Conservation (phyloP, 2,329 filamentous ascomycete genomes). For the Westerdykella sp. region DNA sequence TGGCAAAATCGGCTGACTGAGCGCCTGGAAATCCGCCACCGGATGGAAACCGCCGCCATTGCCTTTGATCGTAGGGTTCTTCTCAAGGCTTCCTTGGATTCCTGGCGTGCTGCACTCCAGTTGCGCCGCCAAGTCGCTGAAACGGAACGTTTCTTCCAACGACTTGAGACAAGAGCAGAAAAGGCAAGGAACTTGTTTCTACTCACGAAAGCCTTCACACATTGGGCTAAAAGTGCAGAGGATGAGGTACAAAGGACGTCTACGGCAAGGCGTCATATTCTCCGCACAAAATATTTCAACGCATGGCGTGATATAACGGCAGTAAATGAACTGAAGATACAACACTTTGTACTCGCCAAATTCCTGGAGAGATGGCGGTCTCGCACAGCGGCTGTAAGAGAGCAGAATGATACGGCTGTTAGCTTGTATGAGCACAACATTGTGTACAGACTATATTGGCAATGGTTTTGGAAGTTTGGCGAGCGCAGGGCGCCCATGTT, state of each 20-base stretch:
- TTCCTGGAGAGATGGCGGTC: constrained; percentile 51
- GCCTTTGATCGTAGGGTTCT: constrained; percentile 48
- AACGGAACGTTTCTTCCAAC: constrained; percentile 49
- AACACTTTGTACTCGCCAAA: constrained; percentile 48
- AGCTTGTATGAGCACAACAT: constrained; percentile 30
- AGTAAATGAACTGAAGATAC: constrained; percentile 52
- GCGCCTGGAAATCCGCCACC: constrained; percentile 17
- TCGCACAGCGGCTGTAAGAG: constrained; percentile 34
- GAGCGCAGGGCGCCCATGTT: constrained; percentile 30
- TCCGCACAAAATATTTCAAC: constrained; percentile 62
- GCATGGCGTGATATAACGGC: constrained; percentile 62
- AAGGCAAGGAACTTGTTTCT: constrained; percentile 62
- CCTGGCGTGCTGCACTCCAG: constrained; percentile 21
- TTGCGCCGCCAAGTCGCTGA: constrained; percentile 39
- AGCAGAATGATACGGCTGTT: constrained; percentile 29
- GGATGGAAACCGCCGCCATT: constrained; percentile 33
- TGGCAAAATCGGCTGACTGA: constrained; percentile 44
- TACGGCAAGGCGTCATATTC: constrained; percentile 62
- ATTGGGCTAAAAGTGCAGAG: constrained; percentile 62
- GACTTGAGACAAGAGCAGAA: constrained; percentile 54
- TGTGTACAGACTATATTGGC: constrained; percentile 24
- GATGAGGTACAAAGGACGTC: constrained; percentile 62
- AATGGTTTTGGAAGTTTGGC: constrained; percentile 36
- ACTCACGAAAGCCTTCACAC: constrained; percentile 57
- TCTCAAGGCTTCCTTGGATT: constrained; percentile 48